Evolutionary conservation across 2,329 filamentous ascomycete genomes (phyloP).

Genomic region (Beauveria sp.): DNA sequence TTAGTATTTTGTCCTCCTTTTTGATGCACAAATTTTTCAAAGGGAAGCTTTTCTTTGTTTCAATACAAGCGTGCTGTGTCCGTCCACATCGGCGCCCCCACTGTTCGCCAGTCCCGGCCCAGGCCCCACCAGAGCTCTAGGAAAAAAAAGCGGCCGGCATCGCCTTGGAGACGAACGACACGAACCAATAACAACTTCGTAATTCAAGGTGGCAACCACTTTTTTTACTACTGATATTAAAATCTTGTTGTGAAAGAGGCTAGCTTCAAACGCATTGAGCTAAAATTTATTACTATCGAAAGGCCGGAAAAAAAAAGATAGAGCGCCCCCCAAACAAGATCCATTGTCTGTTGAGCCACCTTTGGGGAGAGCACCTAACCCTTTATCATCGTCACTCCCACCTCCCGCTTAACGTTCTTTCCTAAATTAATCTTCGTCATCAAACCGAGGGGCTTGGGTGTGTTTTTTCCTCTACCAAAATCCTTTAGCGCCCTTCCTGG

Average conservation of each 20-base stretch:
- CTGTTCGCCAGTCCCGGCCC: not conserved
- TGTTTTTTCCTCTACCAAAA: not conserved
- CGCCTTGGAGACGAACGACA: not conserved
- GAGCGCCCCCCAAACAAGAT: not conserved
- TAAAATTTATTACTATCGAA: not conserved
- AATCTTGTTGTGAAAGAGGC: not conserved
- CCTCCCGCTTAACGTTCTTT: not conserved
- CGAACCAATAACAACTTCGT: not conserved
- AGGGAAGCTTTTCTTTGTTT: not conserved
- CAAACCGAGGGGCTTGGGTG: not conserved
- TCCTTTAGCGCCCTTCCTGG: not conserved
- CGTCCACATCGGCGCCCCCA: not conserved
- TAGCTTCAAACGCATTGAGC: not conserved
- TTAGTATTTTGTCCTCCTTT: no score
- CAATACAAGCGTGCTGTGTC: not conserved
- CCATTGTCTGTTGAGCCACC: not conserved
- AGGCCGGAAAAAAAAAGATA: not conserved
- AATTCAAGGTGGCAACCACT: not conserved
- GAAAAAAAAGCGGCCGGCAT: not conserved
- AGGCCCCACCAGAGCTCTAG: not conserved
- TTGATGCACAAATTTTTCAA: no score
- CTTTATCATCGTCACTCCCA: not conserved
- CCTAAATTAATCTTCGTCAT: not conserved
- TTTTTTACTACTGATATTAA: not conserved
- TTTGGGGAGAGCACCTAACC: not conserved